Conservation (phyloP, 352 stramenopile genomes). For the Globisporangium recalcitrans region DNA sequence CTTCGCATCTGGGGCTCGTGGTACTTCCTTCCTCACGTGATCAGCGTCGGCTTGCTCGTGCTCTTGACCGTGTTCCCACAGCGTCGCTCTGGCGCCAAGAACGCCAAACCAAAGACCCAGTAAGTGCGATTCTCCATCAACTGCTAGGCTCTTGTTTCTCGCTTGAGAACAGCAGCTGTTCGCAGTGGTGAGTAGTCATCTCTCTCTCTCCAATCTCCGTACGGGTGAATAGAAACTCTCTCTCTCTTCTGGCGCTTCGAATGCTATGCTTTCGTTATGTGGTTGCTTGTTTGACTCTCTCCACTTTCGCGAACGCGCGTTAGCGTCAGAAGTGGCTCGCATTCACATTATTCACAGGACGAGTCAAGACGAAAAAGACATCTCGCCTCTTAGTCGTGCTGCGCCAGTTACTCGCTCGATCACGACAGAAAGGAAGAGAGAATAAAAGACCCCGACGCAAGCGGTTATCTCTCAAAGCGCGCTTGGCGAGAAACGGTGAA, state of each 20-base stretch:
- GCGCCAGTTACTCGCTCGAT: not conserved
- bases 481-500: slow-evolving; percentile 4
- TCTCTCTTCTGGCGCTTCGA: not conserved
- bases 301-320: not conserved
- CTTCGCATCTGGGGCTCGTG: slow-evolving; percentile 72
- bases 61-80: slow-evolving; percentile 56
- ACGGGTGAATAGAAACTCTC: slow-evolving; percentile 7
- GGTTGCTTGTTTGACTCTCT: not conserved
- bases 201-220: not conserved
- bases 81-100: slow-evolving; percentile 23
- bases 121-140: slow-evolving; percentile 15
- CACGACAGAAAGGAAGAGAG: not conserved
- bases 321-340: not conserved
- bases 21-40: slow-evolving; percentile 75
- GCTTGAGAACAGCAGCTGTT: not conserved
- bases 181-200: not conserved
- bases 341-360: not conserved
- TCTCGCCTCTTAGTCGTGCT: not conserved
- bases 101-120: slow-evolving; percentile 35
- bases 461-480: not conserved
- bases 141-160: not conserved
- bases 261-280: not conserved
- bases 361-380: not conserved
- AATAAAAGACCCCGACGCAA: not conserved
- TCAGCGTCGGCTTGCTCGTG: slow-evolving; percentile 55